Conservation (phyloP, 1,139 yeast genomes). For the Kazachstania sp. region DNA sequence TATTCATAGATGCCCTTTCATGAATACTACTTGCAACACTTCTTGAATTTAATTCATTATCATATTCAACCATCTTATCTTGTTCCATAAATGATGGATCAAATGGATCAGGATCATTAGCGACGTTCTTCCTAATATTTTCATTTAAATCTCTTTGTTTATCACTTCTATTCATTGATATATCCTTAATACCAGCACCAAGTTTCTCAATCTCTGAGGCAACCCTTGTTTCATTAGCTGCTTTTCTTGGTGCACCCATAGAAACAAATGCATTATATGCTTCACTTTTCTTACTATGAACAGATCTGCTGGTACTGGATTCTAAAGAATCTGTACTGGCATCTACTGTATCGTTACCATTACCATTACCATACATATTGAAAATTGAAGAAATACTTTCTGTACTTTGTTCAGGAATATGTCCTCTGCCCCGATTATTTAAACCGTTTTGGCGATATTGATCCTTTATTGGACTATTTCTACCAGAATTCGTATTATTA, state of each 20-base stretch:
- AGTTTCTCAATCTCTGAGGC: not conserved
- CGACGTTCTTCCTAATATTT: not conserved
- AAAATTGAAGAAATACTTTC: slow-evolving; percentile 1
- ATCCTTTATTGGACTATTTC: not conserved
- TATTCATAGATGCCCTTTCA: not conserved
- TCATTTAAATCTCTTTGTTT: not conserved
- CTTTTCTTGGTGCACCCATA: not conserved
- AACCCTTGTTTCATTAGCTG: not conserved
- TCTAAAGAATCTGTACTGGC: not conserved
- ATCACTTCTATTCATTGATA: not conserved
- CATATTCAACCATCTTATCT: slow-evolving; percentile 12
- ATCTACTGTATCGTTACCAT: not conserved
- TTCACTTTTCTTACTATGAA: not conserved
- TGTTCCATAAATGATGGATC: slow-evolving; percentile 30
- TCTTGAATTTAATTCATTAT: slow-evolving; percentile 4
- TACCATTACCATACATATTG: slow-evolving; percentile 1
- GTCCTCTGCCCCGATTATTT: not conserved
- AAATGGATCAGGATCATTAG: slow-evolving; percentile 19
- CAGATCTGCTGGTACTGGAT: not conserved
- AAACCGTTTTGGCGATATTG: not conserved
- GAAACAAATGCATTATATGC: slow-evolving; percentile 1
- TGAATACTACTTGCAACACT: not conserved
- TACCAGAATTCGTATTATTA: no score
- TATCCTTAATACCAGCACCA: not conserved
- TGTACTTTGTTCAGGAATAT: not conserved